Percentiles rank a stretch among this genome's conserved stretches.
Conservation (phyloP, 2,329 filamentous ascomycete genomes). For the Ophiocordyceps polyrhachis-furcata region DNA sequence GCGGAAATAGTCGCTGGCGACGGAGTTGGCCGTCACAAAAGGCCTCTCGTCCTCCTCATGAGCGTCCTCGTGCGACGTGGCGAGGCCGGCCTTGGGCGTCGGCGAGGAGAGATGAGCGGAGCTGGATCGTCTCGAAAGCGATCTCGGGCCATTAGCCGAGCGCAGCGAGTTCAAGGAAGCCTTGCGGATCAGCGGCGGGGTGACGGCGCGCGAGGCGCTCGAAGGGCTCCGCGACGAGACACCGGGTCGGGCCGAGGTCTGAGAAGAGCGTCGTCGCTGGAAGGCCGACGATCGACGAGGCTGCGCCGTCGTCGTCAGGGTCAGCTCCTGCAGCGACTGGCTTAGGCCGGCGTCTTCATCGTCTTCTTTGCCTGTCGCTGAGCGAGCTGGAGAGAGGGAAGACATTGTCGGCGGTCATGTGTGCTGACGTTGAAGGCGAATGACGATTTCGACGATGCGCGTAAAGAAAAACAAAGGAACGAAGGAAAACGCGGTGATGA, state of each 20-base stretch:
- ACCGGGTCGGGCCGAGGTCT: constrained; percentile 19
- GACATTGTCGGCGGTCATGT: background rate
- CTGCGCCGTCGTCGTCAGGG: constrained; percentile 15
- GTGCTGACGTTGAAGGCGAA: background rate
- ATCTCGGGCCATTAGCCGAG: constrained; percentile 23
- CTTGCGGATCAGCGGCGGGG: constrained; percentile 34
- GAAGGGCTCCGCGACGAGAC: constrained; percentile 24
- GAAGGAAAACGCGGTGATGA: background rate
- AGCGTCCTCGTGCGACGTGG: constrained; percentile 9
- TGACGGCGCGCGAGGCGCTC: constrained; percentile 25
- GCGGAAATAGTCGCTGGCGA: constrained; percentile 51
- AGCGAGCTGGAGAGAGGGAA: background rate
- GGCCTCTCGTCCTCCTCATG: constrained; percentile 15
- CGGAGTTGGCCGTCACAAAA: constrained; percentile 26
- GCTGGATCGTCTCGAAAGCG: constrained; percentile 28
- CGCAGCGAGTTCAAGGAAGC: constrained; percentile 38
- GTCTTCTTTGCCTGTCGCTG: background rate
- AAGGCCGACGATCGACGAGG: constrained; percentile 14
- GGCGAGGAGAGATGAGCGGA: constrained; percentile 26
- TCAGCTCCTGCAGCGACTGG: constrained; percentile 20
- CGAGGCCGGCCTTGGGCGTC: constrained; percentile 18
- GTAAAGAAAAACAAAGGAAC: background rate
- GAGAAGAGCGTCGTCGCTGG: constrained; percentile 17
- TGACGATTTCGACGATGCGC: background rate
- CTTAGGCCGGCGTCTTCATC: background rate